These are phyloP conservation scores for Cercospora sp. DNA, from an alignment of 2,329 filamentous ascomycete species.

Conservation along the genomic window DNA sequence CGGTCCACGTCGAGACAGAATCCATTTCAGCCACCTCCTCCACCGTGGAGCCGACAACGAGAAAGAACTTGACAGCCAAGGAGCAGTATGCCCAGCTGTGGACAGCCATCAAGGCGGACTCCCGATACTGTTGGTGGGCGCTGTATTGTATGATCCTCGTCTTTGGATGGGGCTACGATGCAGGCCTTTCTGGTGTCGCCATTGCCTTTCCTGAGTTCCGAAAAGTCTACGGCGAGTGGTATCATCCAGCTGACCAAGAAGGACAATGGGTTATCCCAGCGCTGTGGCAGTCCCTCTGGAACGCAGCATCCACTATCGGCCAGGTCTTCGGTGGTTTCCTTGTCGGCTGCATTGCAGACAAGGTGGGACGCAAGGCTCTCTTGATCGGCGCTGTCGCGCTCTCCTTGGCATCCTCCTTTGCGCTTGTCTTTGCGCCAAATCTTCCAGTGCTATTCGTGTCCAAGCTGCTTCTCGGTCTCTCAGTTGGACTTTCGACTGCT, in stretches of 20 bases:
- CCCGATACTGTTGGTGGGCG: constrained; percentile 29
- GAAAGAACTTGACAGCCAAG: constrained; percentile 28
- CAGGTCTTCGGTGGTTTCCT: constrained; percentile 23
- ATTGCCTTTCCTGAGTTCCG: constrained; percentile 42
- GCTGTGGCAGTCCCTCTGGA: constrained; percentile 44
- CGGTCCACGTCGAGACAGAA: constrained; percentile 22
- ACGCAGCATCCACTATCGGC: constrained; percentile 42
- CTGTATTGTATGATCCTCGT: constrained; percentile 36
- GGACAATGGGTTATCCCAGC: constrained; percentile 39
- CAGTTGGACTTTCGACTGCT: constrained; percentile 31
- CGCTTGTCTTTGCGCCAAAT: constrained; percentile 33
- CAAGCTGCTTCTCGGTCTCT: constrained; percentile 31
- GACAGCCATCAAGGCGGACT: constrained; percentile 32
- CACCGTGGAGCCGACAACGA: constrained; percentile 17
- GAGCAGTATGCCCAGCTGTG: constrained; percentile 32
- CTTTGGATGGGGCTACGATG: constrained; percentile 42
- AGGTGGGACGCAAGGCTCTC: constrained; percentile 28
- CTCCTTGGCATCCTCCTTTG: constrained; percentile 29
- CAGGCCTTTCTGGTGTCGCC: constrained; percentile 41
- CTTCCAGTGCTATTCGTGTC: constrained; percentile 36
- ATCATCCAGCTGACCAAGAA: constrained; percentile 27
- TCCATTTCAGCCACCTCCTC: constrained; percentile 22
- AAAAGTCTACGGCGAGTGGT: constrained; percentile 41
- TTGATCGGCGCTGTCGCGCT: constrained; percentile 26
- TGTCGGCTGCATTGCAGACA: constrained; percentile 34